phyloP scores from a whole-genome alignment of 495 filamentous ascomycete genomes.

The Aspergillus kassunensis region DNA sequence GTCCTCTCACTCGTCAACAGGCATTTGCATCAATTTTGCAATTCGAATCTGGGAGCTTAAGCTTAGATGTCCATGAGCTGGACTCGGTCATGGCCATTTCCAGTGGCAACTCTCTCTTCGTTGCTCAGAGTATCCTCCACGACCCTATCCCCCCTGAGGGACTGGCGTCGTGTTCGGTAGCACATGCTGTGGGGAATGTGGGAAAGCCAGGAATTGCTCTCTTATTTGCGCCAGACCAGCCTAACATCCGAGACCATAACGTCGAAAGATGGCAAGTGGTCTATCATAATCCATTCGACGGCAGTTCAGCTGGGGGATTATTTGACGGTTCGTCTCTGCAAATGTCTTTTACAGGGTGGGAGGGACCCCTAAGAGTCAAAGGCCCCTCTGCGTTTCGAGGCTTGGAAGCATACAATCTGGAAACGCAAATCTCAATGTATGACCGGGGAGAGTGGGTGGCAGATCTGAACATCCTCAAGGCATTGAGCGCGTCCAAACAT shows the following conservation, averaged over 20 bases:
- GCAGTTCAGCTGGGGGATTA: background rate
- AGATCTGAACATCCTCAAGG: slow-evolving; percentile 7
- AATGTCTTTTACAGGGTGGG: slow-evolving; percentile 10
- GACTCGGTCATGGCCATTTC: slow-evolving; percentile 2
- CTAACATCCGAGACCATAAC: background rate
- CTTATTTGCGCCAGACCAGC: slow-evolving; percentile 2
- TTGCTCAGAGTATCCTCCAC: slow-evolving; percentile 1
- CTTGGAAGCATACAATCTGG: slow-evolving; percentile 8
- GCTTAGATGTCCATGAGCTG: background rate
- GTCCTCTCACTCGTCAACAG: background rate
- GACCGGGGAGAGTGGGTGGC: slow-evolving; percentile 11
- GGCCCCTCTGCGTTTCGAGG: background rate
- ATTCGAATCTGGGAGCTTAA: slow-evolving; percentile 3
- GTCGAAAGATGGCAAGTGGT: slow-evolving; percentile 5
- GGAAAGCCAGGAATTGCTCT: slow-evolving; percentile 12
- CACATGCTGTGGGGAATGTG: slow-evolving; percentile 3
- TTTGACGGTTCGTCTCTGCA: slow-evolving; percentile 10
- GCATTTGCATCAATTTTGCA: slow-evolving; percentile 5
- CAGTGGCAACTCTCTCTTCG: slow-evolving; percentile 9
- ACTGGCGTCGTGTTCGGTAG: background rate
- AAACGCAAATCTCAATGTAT: slow-evolving; percentile 2
- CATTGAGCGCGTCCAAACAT: background rate
- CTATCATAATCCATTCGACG: slow-evolving; percentile 11
- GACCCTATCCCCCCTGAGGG: slow-evolving; percentile 1
- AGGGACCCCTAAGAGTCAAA: background rate